Percentiles rank a stretch among this genome's conserved stretches.
Evolutionary conservation across 2,329 filamentous ascomycete species (phyloP).

Genomic region (Nannizziopsis barbatae): DNA sequence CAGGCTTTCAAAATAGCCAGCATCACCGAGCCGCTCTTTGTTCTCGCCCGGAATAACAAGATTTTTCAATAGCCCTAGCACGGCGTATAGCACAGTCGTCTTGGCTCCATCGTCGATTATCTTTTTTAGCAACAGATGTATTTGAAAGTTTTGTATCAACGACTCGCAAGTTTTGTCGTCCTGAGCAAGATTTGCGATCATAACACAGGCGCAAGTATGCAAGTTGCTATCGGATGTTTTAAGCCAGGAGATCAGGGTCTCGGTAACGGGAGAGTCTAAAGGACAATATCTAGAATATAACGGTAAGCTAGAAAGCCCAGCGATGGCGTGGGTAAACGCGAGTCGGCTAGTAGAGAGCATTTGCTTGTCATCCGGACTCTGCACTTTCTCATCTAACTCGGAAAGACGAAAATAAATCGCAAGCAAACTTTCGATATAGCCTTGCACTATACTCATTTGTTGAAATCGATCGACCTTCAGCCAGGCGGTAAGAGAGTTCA

Average conservation of each 20-base stretch:
- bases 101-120: constrained; percentile 30
- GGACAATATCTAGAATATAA: constrained; percentile 31
- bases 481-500: constrained; percentile 26
- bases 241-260: constrained; percentile 33
- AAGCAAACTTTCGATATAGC: constrained; percentile 25
- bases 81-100: constrained; percentile 35
- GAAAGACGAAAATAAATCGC: constrained; percentile 26
- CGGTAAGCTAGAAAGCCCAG: constrained; percentile 31
- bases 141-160: constrained; percentile 31
- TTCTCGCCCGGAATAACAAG: constrained; percentile 37
- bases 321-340: constrained; percentile 32
- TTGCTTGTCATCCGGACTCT: constrained; percentile 27
- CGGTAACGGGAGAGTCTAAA: constrained; percentile 27
- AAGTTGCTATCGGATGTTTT: constrained; percentile 32
- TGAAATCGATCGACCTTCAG: constrained; percentile 33
- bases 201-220: constrained; percentile 37
- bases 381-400: constrained; percentile 19
- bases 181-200: constrained; percentile 39
- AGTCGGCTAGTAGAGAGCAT: constrained; percentile 27
- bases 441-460: constrained; percentile 25
- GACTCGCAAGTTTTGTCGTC: constrained; percentile 33
- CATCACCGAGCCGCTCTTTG: constrained; percentile 28
- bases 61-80: constrained; percentile 40
- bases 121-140: constrained; percentile 33
- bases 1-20: constrained; percentile 31